A percentile compares a stretch with the other conserved stretches of the same genome.
Conservation (phyloP, 2,329 filamentous ascomycete species). For the Coniosporium tulheliwenetii region DNA sequence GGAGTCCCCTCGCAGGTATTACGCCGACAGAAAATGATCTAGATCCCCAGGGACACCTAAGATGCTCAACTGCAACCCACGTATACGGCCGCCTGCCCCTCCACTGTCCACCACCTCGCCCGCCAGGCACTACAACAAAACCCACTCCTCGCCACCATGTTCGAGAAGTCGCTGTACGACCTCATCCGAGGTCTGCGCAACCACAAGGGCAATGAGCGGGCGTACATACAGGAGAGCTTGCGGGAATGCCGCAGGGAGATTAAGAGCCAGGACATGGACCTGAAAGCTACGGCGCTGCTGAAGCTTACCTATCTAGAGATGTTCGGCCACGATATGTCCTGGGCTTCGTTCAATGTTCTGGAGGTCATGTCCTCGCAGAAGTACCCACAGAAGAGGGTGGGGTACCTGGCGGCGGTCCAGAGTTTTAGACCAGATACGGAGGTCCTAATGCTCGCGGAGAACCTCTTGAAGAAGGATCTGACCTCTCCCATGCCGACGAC, state of each 20-base stretch:
- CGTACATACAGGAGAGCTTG: slow-evolving; percentile 84
- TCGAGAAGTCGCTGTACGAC: slow-evolving; percentile 98
- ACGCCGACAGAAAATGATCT: no score
- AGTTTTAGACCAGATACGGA: slow-evolving; percentile 93
- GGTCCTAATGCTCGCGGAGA: slow-evolving; percentile 93
- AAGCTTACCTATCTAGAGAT: slow-evolving; percentile 98
- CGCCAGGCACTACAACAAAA: background rate
- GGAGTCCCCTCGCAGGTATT: no score
- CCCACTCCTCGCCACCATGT: slow-evolving; percentile 41
- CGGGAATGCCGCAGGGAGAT: slow-evolving; percentile 94
- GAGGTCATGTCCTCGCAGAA: slow-evolving; percentile 98
- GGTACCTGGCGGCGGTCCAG: slow-evolving; percentile 88
- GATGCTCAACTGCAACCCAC: no score
- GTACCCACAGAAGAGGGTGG: slow-evolving; percentile 87
- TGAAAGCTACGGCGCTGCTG: slow-evolving; percentile 88
- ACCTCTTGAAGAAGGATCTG: slow-evolving; percentile 90
- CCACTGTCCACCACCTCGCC: no score
- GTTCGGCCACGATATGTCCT: slow-evolving; percentile 99
- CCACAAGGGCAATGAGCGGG: slow-evolving; percentile 87
- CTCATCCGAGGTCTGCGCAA: slow-evolving; percentile 92
- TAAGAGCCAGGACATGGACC: slow-evolving; percentile 84
- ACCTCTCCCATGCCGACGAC: slow-evolving; percentile 55
- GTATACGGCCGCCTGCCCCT: no score
- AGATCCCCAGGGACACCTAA: no score
- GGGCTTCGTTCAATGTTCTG: slow-evolving; percentile 95